phyloP scores from a whole-genome alignment of 2,329 filamentous ascomycete genomes.

The Sclerotinia sclerotiorum region DNA sequence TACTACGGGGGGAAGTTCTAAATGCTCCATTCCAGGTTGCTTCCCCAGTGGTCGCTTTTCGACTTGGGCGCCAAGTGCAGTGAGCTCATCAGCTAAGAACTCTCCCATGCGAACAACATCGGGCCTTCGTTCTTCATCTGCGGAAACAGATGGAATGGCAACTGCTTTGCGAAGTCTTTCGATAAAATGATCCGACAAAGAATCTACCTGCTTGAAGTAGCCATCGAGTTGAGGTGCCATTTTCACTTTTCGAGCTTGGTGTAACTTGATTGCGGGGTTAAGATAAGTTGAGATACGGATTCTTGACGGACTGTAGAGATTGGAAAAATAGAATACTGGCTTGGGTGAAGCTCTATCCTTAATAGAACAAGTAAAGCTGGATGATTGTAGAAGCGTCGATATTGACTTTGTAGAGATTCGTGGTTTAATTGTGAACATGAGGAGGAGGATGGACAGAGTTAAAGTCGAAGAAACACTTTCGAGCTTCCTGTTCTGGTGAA shows the following conservation, averaged over 20 bases:
- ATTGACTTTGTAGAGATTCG: conserved; percentile 21
- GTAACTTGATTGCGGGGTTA: conserved; percentile 39
- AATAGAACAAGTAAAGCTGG: background rate
- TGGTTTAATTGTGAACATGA: conserved; percentile 21
- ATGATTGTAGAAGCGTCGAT: conserved; percentile 3
- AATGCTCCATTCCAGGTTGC: conserved; percentile 85
- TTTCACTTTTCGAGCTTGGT: conserved; percentile 59
- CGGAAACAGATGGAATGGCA: conserved; percentile 93
- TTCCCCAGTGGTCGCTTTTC: conserved; percentile 85
- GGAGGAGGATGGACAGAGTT: background rate
- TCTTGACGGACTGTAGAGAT: background rate
- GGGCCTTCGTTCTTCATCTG: conserved; percentile 81
- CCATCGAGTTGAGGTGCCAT: conserved; percentile 90
- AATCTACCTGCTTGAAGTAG: conserved; percentile 91
- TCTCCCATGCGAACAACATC: conserved; percentile 97
- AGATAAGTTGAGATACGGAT: conserved; percentile 31
- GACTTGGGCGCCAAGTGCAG: conserved; percentile 79
- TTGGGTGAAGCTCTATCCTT: background rate
- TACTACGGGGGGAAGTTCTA: conserved; percentile 90
- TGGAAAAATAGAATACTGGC: background rate
- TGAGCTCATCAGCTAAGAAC: conserved; percentile 82
- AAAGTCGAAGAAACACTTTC: conserved; percentile 6
- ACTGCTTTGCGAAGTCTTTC: conserved; percentile 88
- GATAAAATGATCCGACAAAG: conserved; percentile 77
- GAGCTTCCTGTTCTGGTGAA: conserved; percentile 12